Percentiles rank a stretch among this genome's conserved stretches.
phyloP scores from a whole-genome alignment of 1,284 basidiomycete genomes.

The Rhizopogon hawkerae region DNA sequence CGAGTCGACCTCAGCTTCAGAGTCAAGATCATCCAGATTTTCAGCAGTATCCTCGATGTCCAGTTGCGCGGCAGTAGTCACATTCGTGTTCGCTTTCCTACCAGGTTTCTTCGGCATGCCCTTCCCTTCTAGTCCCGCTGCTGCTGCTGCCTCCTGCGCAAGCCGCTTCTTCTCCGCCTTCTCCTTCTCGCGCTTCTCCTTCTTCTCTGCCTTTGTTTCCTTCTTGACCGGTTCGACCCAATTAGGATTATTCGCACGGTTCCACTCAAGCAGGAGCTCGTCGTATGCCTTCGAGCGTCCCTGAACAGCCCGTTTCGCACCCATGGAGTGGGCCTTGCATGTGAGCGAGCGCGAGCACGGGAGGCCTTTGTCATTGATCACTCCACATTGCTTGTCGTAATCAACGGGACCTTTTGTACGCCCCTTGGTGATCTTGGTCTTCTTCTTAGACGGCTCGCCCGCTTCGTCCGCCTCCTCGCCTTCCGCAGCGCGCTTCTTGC shows the following conservation, averaged over 20 bases:
- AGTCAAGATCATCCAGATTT: constrained; percentile 73
- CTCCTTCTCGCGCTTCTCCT: constrained; percentile 70
- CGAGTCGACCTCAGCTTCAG: constrained; percentile 61
- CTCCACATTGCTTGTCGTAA: constrained; percentile 91
- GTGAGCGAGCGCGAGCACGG: constrained; percentile 96
- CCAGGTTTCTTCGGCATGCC: constrained; percentile 43
- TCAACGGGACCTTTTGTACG: constrained; percentile 81
- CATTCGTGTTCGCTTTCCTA: constrained; percentile 29
- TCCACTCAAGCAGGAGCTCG: constrained; percentile 86
- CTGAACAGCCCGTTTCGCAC: constrained; percentile 86
- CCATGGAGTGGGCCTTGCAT: constrained; percentile 98
- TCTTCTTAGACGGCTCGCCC: constrained; percentile 61
- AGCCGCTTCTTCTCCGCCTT: constrained; percentile 68
- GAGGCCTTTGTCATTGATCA: constrained; percentile 92
- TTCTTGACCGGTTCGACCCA: constrained; percentile 88
- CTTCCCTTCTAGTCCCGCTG: constrained; percentile 50
- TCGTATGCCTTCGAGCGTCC: constrained; percentile 86
- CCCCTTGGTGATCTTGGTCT: constrained; percentile 67
- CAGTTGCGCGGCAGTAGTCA: constrained; percentile 35
- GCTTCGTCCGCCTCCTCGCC: constrained; percentile 56
- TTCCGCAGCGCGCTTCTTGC: constrained; percentile 68
- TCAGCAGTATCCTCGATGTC: constrained; percentile 56
- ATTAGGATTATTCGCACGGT: constrained; percentile 85
- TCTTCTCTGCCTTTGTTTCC: constrained; percentile 74
- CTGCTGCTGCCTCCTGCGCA: constrained; percentile 57